Evolutionary conservation across 495 filamentous ascomycete species (phyloP), one percentile per base, ranked within the genome.

Genomic region (Neurospora sp.): DNA sequence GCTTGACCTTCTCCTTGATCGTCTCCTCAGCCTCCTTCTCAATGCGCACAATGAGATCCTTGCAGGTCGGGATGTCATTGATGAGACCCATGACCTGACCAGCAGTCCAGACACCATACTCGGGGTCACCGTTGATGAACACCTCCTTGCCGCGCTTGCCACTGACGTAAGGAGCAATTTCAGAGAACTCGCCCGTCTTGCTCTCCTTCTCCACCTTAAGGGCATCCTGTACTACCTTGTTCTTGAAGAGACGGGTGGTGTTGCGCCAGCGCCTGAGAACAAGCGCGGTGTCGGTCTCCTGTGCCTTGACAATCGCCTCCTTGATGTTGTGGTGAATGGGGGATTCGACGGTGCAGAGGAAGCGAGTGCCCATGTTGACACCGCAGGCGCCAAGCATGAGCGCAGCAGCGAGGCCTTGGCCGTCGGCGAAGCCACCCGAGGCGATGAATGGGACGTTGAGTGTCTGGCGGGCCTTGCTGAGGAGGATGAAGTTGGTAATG

Each of bases 401-500:
- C n/a, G 96, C 96, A 20, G 96, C 96, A 3, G 96, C 96, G 22
- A 99, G 86, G 7, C 96, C 96, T 75, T 98, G 90, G 3, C 96
- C 96, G 80, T 99, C 96, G 18, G 94, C 96, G 78, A 98, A 98
- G 8, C 96, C 96, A 41, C 96, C 96, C 0, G 92, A 94, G 1
- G 96, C 96, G 78, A 99, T 97, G 80, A 99, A 99, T 5, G 96
- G 96, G 39, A 94, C 89, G 38, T 87, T 88, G 61, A 99, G 88
- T 2, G 89, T 88, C 83, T 99, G 96, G 22, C 95, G 86, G 42
- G 96, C 96, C 59, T 93, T 87, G 81, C 88, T 90, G 59, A 98
- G 86, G 9, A 99, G 88, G 74, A 99, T 97, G 82, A 98, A 96
- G 82, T 99, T 99, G 75, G 96, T 97, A 82, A 99, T 97, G 78